Base-by-base conservation (phyloP, 139 green algal genomes). In the Micromonas commoda region DNA sequence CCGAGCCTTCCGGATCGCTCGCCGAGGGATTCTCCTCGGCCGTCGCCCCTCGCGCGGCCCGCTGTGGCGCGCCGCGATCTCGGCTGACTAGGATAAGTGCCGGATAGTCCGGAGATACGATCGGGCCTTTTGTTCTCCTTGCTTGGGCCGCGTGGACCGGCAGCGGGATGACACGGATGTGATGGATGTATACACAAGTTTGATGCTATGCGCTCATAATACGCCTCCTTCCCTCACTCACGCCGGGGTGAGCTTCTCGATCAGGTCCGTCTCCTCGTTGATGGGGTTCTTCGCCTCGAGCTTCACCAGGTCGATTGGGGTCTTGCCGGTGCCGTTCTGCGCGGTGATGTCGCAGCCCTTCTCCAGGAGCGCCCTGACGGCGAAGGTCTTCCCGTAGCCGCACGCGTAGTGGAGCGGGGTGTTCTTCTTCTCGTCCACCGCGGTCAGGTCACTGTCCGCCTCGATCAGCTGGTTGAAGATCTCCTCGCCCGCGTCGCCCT, bases 401-500 rank as follows among this genome's bases (percentile, higher is more conserved):
- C 53, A 69, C 34, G 80, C 80, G 80, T 85, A 85, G 60, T 82
- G 76, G 20, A 85, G 32, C 52, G 80, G 61, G 31, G 80, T 85
- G 67, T 85, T 85, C 32, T 71, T 31, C 69, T 82, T 82, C 26
- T 73, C 61, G 52, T 85, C 80, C 51, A 9, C 67, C 52, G 77
- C 67, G 57, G 37, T 71, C 0, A 77, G n/a, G 39, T 60, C 53
- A 33, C 33, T 32, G 2, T 34, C 69, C 33, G 63, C 68, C 54
- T 82, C 69, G 77, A 82, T 2, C 19, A 77, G 69, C 3, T 73
- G 9, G 74, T 82, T 79, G 32, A 82, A 69, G 33, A 82, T 68
- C 68, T 76, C 77, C 33, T 77, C 65, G 5, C 39, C 51, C 28
- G 60, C 69, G 32, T 73, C 52, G 31, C 45, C 52, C 61, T 82